Percentiles rank a stretch among this genome's conserved stretches.
These are phyloP conservation scores for Simplicillium aogashimaense DNA, from an alignment of 2,329 filamentous ascomycete genomes.

Conservation along the genomic window DNA sequence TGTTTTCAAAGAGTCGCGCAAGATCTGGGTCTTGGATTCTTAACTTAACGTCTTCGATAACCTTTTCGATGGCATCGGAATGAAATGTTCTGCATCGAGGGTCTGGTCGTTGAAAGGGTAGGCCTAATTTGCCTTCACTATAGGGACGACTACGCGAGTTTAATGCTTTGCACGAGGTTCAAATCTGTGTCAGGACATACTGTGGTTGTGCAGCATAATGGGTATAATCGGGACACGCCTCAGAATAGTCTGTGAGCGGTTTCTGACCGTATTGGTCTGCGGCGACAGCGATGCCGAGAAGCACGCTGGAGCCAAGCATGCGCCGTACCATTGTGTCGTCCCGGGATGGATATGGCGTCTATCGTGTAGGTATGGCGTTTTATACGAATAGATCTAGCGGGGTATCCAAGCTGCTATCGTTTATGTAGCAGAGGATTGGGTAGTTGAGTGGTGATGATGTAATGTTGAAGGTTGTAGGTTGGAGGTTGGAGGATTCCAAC, in stretches of 20 bases:
- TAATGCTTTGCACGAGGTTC: too few relatives aligned
- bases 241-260: slow-evolving; percentile 14
- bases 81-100: slow-evolving; percentile 79
- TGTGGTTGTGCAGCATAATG: slow-evolving; percentile 27
- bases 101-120: slow-evolving; percentile 81
- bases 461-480: too few relatives aligned
- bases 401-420: too few relatives aligned
- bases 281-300: slow-evolving; percentile 11
- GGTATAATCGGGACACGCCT: slow-evolving; percentile 30
- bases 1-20: slow-evolving; percentile 72
- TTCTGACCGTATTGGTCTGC: slow-evolving; percentile 13
- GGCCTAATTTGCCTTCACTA: slow-evolving; percentile 65
- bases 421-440: too few relatives aligned
- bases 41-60: slow-evolving; percentile 23
- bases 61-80: slow-evolving; percentile 72
- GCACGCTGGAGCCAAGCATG: slow-evolving; percentile 15
- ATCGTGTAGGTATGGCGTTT: too few relatives aligned
- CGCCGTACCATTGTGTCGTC: slow-evolving; percentile 14
- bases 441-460: too few relatives aligned
- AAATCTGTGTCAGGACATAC: too few relatives aligned
- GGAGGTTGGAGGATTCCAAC: too few relatives aligned
- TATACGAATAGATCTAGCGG: too few relatives aligned
- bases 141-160: slow-evolving; percentile 53
- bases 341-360: background rate
- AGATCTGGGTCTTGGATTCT: slow-evolving; percentile 49